Percentiles rank a stretch among this genome's conserved stretches.
Evolutionary conservation across 2,329 filamentous ascomycete species (phyloP).

Genomic region (Aspergillus terreus): DNA sequence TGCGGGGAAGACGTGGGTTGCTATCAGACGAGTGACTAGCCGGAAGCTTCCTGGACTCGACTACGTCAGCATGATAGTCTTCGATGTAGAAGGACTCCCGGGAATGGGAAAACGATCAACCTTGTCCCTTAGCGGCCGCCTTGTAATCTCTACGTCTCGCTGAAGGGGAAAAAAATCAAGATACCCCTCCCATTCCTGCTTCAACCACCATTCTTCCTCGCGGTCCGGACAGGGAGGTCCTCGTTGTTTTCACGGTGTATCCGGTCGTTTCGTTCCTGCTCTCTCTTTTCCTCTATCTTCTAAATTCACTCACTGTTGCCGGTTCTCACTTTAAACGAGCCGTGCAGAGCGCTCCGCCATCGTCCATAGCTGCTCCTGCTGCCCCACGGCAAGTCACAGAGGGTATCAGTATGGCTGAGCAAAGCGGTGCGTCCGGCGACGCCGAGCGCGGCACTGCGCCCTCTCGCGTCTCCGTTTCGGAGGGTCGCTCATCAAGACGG

Average conservation of each 20-base stretch:
- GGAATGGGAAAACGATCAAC: not conserved
- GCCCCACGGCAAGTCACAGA: constrained; percentile 4
- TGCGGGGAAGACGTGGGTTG: not conserved
- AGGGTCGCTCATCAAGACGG: constrained; percentile 21
- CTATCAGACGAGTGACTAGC: constrained; percentile 5
- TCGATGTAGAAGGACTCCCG: constrained; percentile 1
- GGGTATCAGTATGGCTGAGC: constrained; percentile 19
- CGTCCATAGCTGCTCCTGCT: constrained; percentile 3
- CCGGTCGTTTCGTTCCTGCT: constrained; percentile 3
- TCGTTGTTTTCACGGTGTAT: constrained; percentile 5
- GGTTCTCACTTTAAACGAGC: not conserved
- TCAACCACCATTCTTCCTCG: not conserved
- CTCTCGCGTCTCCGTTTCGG: constrained; percentile 22
- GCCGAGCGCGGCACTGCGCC: constrained; percentile 13
- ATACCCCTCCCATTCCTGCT: not conserved
- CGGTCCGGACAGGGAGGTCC: constrained; percentile 1
- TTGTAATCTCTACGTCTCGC: constrained; percentile 3
- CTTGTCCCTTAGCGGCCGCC: not conserved
- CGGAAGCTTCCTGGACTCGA: constrained; percentile 21
- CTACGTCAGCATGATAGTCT: constrained; percentile 33
- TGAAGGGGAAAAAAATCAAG: not conserved
- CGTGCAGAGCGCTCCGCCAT: not conserved
- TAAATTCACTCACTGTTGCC: constrained; percentile 4
- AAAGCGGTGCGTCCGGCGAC: constrained; percentile 14
- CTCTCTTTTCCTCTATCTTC: constrained; percentile 1